Evolutionary conservation across 139 green algal species (phyloP).

Genomic region (Chloropicon primus): DNA sequence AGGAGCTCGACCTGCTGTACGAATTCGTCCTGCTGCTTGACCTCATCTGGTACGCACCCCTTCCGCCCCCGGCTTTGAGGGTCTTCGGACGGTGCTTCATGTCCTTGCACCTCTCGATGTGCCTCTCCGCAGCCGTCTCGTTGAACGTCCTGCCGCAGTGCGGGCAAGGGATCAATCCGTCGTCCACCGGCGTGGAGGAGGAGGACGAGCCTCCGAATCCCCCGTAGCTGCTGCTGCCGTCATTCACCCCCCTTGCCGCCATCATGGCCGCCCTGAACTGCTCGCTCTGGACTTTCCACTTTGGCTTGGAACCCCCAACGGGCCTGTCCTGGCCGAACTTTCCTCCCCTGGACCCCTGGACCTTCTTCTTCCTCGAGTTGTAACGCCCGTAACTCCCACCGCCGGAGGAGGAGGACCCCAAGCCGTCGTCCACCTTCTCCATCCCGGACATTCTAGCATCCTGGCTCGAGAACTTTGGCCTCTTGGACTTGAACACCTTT

Average conservation of each 20-base stretch:
- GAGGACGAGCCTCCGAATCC: background rate
- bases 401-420: too few species aligned
- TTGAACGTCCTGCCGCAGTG: conserved; percentile 54
- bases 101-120: conserved; percentile 52
- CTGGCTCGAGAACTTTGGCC: background rate
- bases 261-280: conserved; percentile 37
- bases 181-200: conserved; percentile 5
- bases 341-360: too few species aligned
- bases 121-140: conserved; percentile 39
- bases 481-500: background rate
- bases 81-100: conserved; percentile 34
- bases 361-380: too few species aligned
- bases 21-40: background rate
- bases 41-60: background rate
- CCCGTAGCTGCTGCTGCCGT: conserved; percentile 15
- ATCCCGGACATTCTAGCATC: background rate
- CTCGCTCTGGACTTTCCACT: conserved; percentile 46
- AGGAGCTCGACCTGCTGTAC: background rate
- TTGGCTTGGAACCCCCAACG: conserved; percentile 6
- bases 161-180: conserved; percentile 38
- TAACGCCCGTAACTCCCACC: too few species aligned
- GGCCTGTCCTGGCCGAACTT: background rate
- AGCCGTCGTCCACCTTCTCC: background rate
- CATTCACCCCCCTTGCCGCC: conserved; percentile 15
- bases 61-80: conserved; percentile 19